Conservation (phyloP, 768 basidiomycete species). For the Hygrophorus russula region DNA sequence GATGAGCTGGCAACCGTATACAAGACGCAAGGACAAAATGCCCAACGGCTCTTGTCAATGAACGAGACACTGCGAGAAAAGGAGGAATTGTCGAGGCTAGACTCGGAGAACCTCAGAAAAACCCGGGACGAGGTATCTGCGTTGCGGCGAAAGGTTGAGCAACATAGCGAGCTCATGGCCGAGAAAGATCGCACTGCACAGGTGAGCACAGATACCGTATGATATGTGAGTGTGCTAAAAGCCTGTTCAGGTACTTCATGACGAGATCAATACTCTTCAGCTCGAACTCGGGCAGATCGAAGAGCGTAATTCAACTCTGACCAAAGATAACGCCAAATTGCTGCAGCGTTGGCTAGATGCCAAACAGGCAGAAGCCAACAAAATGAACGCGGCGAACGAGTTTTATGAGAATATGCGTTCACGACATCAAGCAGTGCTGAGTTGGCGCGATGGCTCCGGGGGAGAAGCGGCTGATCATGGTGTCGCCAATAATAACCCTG, state of each 20-base stretch:
- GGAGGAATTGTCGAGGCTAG: constrained; percentile 76
- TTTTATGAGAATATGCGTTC: constrained; percentile 85
- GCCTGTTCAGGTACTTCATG: constrained; percentile 66
- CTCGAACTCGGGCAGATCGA: constrained; percentile 87
- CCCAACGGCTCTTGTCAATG: constrained; percentile 85
- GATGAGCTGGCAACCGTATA: constrained; percentile 92
- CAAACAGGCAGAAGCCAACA: constrained; percentile 86
- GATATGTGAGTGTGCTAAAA: constrained; percentile 6
- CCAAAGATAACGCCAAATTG: constrained; percentile 89
- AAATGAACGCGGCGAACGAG: constrained; percentile 89
- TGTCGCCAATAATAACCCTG: constrained; percentile 20
- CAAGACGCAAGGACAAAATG: constrained; percentile 93
- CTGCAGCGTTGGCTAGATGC: constrained; percentile 95
- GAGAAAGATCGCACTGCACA: constrained; percentile 87
- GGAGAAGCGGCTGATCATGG: constrained; percentile 9
- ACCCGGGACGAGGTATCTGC: constrained; percentile 63
- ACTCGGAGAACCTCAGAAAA: constrained; percentile 72
- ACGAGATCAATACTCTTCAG: constrained; percentile 87
- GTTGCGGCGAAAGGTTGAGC: constrained; percentile 66
- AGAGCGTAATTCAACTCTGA: constrained; percentile 76
- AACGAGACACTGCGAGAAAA: constrained; percentile 92
- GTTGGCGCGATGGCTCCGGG: constrained; percentile 38
- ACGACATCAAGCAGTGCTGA: constrained; percentile 49
- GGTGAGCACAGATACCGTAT: constrained; percentile 32
- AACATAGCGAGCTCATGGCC: constrained; percentile 75